phyloP scores from a whole-genome alignment of 768 basidiomycete species.

The Xanthoconium stramineum region DNA sequence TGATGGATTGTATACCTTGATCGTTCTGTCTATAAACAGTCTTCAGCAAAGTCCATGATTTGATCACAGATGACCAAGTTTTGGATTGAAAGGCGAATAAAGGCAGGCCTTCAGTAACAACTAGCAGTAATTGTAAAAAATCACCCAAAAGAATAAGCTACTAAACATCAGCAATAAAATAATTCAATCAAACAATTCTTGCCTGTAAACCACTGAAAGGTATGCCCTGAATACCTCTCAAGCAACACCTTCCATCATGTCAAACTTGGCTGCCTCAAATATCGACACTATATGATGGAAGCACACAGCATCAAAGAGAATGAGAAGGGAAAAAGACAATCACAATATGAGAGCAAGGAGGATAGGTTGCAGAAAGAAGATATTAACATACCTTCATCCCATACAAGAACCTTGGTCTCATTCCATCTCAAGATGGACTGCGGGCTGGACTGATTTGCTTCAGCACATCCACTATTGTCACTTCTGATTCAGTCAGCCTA shows the following conservation, averaged over 20 bases:
- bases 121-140: background rate
- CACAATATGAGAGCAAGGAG: background rate
- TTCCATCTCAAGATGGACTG: too few species aligned
- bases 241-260: background rate
- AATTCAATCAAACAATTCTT: background rate
- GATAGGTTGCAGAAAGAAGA: too few species aligned
- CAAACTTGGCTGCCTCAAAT: too few species aligned
- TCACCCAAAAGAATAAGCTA: background rate
- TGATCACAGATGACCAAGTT: background rate
- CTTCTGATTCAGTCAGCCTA: background rate
- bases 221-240: background rate
- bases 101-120: background rate
- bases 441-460: background rate
- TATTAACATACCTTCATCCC: background rate
- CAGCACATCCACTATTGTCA: background rate
- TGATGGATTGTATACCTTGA: background rate
- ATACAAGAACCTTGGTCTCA: background rate
- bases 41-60: background rate
- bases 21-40: background rate
- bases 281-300: background rate
- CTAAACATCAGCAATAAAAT: background rate
- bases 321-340: background rate
- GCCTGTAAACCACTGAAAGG: background rate
- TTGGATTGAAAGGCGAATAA: background rate
- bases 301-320: too few species aligned